Conservation (phyloP, 805 yeast species). For the Phaffomyces opuntiae region DNA sequence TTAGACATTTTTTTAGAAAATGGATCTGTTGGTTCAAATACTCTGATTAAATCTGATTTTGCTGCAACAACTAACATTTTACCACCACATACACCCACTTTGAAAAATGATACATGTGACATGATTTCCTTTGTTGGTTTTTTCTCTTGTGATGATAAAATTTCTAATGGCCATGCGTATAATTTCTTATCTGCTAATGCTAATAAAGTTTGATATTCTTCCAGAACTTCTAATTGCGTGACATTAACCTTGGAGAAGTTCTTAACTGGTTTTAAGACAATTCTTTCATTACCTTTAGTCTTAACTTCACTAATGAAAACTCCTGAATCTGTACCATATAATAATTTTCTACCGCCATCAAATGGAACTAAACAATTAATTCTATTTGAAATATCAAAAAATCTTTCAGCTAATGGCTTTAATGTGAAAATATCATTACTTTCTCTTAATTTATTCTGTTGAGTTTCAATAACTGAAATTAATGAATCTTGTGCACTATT, state of each 20-base stretch:
- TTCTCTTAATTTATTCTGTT: conserved; percentile 65
- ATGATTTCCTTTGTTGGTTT: conserved; percentile 71
- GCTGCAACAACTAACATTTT: conserved; percentile 85
- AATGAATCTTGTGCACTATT: conserved; percentile 66
- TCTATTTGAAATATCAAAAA: conserved; percentile 66
- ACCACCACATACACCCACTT: conserved; percentile 89
- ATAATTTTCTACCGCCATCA: conserved; percentile 86
- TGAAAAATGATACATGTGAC: conserved; percentile 85
- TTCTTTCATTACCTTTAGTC: conserved; percentile 36
- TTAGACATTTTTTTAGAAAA: conserved; percentile 50
- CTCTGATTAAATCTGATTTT: conserved; percentile 72
- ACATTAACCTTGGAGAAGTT: conserved; percentile 71
- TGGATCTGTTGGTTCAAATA: conserved; percentile 86
- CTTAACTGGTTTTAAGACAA: conserved; percentile 66
- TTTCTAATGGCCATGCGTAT: conserved; percentile 71
- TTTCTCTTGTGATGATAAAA: conserved; percentile 42
- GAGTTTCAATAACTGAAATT: conserved; percentile 70
- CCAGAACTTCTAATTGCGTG: conserved; percentile 84
- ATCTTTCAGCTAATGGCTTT: conserved; percentile 65
- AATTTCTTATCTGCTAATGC: conserved; percentile 77
- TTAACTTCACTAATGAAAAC: conserved; percentile 74
- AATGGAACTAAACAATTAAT: conserved; percentile 90
- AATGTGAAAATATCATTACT: conserved; percentile 75
- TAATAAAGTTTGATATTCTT: conserved; percentile 79
- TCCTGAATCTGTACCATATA: conserved; percentile 91